phyloP scores from a whole-genome alignment of 352 stramenopile genomes.

The Pythium graminicola region DNA sequence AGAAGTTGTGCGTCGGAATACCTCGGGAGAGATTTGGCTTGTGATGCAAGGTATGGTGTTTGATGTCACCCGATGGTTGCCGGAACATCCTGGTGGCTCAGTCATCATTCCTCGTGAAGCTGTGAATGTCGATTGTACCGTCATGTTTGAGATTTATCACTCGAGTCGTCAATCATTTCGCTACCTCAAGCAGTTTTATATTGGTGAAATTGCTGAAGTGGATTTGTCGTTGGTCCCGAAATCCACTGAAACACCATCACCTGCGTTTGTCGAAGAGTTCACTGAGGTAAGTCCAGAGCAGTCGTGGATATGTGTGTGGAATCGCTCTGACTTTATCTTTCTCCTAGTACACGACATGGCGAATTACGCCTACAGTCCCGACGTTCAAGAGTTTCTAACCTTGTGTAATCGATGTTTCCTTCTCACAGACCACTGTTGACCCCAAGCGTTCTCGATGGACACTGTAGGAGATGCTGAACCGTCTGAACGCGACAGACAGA shows the following conservation, averaged over 20 bases:
- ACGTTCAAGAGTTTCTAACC: conserved; percentile 80
- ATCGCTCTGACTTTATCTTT: not conserved
- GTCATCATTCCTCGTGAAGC: conserved; percentile 80
- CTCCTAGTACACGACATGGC: conserved; percentile 69
- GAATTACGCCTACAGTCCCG: conserved; percentile 51
- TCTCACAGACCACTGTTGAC: conserved; percentile 30
- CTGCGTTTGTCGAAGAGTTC: conserved; percentile 69
- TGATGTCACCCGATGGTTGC: conserved; percentile 85
- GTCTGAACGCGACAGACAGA: conserved; percentile 34
- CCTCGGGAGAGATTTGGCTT: conserved; percentile 68
- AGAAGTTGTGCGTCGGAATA: conserved; percentile 73
- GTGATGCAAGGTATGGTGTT: conserved; percentile 88
- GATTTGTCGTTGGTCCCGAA: conserved; percentile 51
- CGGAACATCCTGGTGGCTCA: conserved; percentile 78
- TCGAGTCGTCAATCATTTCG: conserved; percentile 87
- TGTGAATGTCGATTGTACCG: conserved; percentile 82
- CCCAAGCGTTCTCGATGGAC: conserved; percentile 44
- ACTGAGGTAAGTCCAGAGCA: conserved; percentile 38
- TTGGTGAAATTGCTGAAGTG: conserved; percentile 70
- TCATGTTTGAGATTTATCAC: conserved; percentile 92
- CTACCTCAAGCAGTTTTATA: conserved; percentile 90
- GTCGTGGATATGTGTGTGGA: not conserved
- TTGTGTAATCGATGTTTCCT: not conserved
- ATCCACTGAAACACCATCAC: conserved; percentile 42
- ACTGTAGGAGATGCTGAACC: conserved; percentile 45